Percentiles rank a stretch among this genome's conserved stretches.
These are phyloP conservation scores for Nitzschia sp. DNA, from an alignment of 108 stramenopile genomes.

Conservation along the genomic window DNA sequence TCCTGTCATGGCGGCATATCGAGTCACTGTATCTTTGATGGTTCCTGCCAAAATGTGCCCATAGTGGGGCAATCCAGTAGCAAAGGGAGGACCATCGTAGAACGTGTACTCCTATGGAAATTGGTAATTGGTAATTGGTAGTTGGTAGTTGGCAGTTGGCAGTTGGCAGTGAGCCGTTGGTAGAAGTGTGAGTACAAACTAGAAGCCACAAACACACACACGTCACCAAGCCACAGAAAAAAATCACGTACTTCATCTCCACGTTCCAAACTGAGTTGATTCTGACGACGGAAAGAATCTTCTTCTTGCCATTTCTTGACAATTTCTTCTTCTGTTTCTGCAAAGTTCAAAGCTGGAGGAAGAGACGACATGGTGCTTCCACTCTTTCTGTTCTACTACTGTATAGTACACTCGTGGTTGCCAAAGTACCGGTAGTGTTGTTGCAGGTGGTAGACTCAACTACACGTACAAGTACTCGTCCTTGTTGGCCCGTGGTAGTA, in stretches of 20 bases:
- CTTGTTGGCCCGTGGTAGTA: too few relatives aligned
- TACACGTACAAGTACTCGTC: too few relatives aligned
- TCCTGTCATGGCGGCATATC: constrained; percentile 94
- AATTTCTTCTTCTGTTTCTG: constrained; percentile 79
- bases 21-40: constrained; percentile 99
- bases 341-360: constrained; percentile 78
- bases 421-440: too few relatives aligned
- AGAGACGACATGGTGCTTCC: constrained; percentile 57
- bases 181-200: too few relatives aligned
- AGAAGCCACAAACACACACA: too few relatives aligned
- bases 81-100: constrained; percentile 99
- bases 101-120: constrained; percentile 91
- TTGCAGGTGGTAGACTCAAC: too few relatives aligned
- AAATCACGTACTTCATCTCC: constrained; percentile 74
- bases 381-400: neutral
- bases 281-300: constrained; percentile 71
- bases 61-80: constrained; percentile 98
- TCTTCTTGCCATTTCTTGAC: constrained; percentile 76
- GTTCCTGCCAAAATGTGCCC: constrained; percentile 99
- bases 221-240: too few relatives aligned
- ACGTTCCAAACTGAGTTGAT: constrained; percentile 62
- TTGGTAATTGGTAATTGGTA: too few relatives aligned
- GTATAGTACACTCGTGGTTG: too few relatives aligned
- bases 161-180: too few relatives aligned
- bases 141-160: too few relatives aligned